Evolutionary conservation across 345 rosid genomes (phyloP), one percentile per base, ranked within the genome.

Genomic region (Gossypium rotundifolium): DNA sequence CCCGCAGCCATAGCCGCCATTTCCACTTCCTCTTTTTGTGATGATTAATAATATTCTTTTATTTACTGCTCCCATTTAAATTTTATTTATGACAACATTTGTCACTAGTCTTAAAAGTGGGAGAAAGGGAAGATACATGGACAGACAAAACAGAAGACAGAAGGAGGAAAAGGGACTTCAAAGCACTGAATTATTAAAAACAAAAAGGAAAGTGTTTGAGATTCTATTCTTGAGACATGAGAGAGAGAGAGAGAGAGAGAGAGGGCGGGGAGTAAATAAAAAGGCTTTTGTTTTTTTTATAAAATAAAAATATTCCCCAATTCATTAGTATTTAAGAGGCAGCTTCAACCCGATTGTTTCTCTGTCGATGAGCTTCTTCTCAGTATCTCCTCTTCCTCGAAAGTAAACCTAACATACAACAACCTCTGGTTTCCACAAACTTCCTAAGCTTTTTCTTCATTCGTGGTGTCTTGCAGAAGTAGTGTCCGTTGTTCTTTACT

Each of bases 1-100:
- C 75, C 88, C 92, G 90, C 89, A 88, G 90, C 84, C 93, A 80
- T 7, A 85, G 90, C 93, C 93, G 93, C 91, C 91, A 84, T 85
- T 85, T 84, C 73, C 84, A 72, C 83, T 71, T 59, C 23, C 69
- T 22, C 72, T 70, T 74, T 65, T 54, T 11, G 53, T 55, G 18
- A 71, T 79, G 54, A 77, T 75, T 64, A 51, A 62, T 18, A 71
- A 44, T 70, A 11, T 16, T 62, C 67, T 33, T 8, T 53, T 17
- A 27, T 68, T 53, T 64, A 48, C 51, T n/a, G 33, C n/a, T 33
- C 23, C 68, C 25, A 14, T 42, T 58, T 42, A 42, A 46, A 65
- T 59, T 57, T 51, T 40, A 11, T 68, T 17, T 13, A 44, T 61
- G 29, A 49, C 45, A 55, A 78, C 18, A 48, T 23, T 79, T 54